Percentiles rank a stretch among this genome's conserved stretches.
phyloP scores from a whole-genome alignment of 176 grass and related monocot species.

The Elymus sibiricus region DNA sequence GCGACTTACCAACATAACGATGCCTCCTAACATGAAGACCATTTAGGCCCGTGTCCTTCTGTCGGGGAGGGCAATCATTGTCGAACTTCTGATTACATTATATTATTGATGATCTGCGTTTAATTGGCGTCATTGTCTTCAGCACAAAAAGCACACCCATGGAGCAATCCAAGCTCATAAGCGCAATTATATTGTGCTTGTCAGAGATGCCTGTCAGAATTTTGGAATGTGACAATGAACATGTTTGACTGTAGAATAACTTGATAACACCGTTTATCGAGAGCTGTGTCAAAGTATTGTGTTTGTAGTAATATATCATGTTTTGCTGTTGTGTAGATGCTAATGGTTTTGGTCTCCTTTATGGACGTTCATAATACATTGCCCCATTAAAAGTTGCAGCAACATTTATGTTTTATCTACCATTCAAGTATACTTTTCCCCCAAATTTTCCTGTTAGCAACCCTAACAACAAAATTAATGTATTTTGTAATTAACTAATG shows the following conservation, averaged over 20 bases:
- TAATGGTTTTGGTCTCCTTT: too few species aligned
- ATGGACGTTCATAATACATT: neutral
- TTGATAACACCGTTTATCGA: neutral
- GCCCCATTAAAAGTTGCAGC: neutral
- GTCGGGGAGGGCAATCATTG: neutral
- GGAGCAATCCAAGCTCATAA: neutral
- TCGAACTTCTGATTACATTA: neutral
- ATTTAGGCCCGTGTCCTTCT: neutral
- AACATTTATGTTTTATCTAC: neutral
- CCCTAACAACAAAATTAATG: too few species aligned
- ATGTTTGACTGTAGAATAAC: neutral
- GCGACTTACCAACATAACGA: constrained; percentile 62
- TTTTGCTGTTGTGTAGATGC: neutral
- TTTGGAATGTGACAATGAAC: neutral
- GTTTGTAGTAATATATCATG: neutral
- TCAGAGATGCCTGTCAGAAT: neutral
- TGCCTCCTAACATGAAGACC: constrained; percentile 6
- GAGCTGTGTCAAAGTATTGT: neutral
- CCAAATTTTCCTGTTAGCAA: too few species aligned
- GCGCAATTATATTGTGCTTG: neutral
- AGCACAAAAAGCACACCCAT: neutral
- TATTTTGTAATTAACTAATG: too few species aligned
- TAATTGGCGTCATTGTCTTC: neutral
- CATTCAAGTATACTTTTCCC: too few species aligned
- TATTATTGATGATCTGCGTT: neutral